phyloP scores from a whole-genome alignment of 2,329 filamentous ascomycete genomes.

The Immersiporthe knoxdaviesiana region DNA sequence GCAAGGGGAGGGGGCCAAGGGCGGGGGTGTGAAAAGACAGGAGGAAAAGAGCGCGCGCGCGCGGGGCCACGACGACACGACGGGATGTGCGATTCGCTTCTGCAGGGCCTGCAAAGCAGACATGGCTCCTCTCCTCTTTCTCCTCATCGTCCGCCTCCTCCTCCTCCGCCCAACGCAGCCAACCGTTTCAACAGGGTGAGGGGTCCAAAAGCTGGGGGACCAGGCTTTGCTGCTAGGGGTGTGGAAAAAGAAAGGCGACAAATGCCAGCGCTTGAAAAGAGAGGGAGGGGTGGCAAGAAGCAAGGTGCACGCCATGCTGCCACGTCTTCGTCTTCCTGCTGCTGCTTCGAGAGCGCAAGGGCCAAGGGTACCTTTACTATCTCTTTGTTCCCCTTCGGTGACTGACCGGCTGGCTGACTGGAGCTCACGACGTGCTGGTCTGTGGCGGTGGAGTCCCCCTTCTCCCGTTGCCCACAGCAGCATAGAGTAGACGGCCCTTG shows the following conservation, averaged over 20 bases:
- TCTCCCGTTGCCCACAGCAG: too few relatives aligned
- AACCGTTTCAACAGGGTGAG: neutral
- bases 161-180: neutral
- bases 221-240: neutral
- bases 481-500: neutral
- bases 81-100: conserved; percentile 1
- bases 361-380: too few relatives aligned
- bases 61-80: neutral
- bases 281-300: too few relatives aligned
- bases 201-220: neutral
- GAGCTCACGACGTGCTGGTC: too few relatives aligned
- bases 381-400: neutral
- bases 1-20: neutral
- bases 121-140: neutral
- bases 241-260: neutral
- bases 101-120: neutral
- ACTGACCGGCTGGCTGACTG: neutral
- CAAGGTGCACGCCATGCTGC: neutral
- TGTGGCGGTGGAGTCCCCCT: too few relatives aligned
- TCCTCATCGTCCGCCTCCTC: neutral
- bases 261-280: neutral
- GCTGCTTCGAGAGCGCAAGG: too few relatives aligned
- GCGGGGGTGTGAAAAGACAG: neutral
- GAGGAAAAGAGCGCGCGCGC: neutral
- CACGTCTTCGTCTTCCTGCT: neutral